phyloP scores from a whole-genome alignment of 139 green algal genomes.

The Mychonastes homosphaera region DNA sequence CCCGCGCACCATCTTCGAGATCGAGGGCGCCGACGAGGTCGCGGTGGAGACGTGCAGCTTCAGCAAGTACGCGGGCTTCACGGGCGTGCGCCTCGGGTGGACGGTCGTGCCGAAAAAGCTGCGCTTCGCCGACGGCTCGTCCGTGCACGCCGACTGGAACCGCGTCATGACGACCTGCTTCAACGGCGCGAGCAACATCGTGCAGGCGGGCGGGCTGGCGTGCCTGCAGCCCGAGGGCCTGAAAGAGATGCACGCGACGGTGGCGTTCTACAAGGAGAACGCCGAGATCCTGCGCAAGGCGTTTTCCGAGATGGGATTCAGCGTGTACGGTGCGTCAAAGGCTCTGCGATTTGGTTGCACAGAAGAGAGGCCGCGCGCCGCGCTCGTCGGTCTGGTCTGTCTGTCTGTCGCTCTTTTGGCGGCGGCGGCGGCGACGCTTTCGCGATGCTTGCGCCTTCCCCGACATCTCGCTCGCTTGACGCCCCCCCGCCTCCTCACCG shows the following conservation, averaged over 20 bases:
- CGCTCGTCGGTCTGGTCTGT: too few species aligned
- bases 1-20: slow-evolving; percentile 96
- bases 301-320: slow-evolving; percentile 92
- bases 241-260: slow-evolving; percentile 71
- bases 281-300: slow-evolving; percentile 76
- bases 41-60: slow-evolving; percentile 91
- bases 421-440: too few species aligned
- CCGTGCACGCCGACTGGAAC: slow-evolving; percentile 86
- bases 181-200: slow-evolving; percentile 94
- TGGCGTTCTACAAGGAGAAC: slow-evolving; percentile 99
- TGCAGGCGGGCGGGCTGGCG: slow-evolving; percentile 85
- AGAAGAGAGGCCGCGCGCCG: neutral
- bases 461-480: too few species aligned
- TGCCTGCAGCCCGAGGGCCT: slow-evolving; percentile 64
- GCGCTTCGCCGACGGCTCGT: slow-evolving; percentile 57
- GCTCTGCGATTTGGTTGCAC: too few species aligned
- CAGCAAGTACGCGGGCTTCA: slow-evolving; percentile 98
- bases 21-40: slow-evolving; percentile 71
- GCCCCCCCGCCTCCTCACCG: too few species aligned
- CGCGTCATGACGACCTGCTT: slow-evolving; percentile 95
- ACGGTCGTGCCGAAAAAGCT: slow-evolving; percentile 88
- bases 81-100: slow-evolving; percentile 93
- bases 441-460: too few species aligned
- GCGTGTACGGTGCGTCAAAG: slow-evolving; percentile 25
- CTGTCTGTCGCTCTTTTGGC: too few species aligned